phyloP scores from a whole-genome alignment of 352 stramenopile genomes.

The Albugo laibachii region DNA sequence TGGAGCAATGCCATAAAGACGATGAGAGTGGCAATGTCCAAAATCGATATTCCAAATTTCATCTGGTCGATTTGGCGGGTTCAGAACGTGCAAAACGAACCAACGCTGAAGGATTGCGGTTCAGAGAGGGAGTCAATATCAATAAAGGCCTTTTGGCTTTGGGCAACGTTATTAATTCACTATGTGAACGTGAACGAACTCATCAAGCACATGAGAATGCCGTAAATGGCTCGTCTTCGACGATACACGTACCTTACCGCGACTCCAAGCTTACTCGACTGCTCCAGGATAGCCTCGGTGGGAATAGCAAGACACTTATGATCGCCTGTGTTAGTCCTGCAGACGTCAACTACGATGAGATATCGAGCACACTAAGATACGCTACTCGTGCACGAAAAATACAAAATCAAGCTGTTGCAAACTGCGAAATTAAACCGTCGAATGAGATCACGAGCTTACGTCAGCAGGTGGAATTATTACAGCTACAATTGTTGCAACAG shows the following conservation, averaged over 20 bases:
- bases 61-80: slow-evolving; percentile 91
- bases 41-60: slow-evolving; percentile 70
- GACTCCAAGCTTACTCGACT: slow-evolving; percentile 83
- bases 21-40: slow-evolving; percentile 11
- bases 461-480: slow-evolving; percentile 40
- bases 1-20: slow-evolving; percentile 37
- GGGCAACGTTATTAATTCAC: slow-evolving; percentile 89
- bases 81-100: slow-evolving; percentile 85
- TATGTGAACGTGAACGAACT: slow-evolving; percentile 65
- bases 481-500: slow-evolving; percentile 37
- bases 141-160: slow-evolving; percentile 88
- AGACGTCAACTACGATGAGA: slow-evolving; percentile 83
- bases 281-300: slow-evolving; percentile 73
- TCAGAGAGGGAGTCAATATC: slow-evolving; percentile 88
- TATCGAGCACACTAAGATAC: slow-evolving; percentile 88
- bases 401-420: slow-evolving; percentile 93
- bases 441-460: slow-evolving; percentile 42
- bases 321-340: slow-evolving; percentile 70
- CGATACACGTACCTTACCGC: slow-evolving; percentile 65
- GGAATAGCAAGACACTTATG: slow-evolving; percentile 85
- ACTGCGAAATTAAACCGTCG: slow-evolving; percentile 87
- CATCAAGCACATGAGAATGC: slow-evolving; percentile 9
- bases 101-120: slow-evolving; percentile 53
- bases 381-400: slow-evolving; percentile 96
- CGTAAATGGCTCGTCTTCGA: background rate